Conservation (phyloP, 2,329 filamentous ascomycete species). For the Furcasterigmium furcatum region DNA sequence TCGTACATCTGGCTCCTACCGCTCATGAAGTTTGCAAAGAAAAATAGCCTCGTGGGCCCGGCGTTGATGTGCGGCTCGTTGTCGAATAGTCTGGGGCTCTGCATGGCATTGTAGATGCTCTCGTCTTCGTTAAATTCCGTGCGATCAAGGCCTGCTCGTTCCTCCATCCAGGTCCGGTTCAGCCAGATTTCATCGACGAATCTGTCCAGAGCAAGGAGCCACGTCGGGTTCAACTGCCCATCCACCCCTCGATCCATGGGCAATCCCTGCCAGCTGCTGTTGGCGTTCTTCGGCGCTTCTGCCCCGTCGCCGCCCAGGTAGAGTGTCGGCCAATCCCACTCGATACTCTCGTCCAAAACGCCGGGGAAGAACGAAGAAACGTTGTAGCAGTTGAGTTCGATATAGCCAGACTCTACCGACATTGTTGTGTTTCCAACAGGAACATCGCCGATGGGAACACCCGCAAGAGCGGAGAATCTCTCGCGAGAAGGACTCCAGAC, state of each 20-base stretch:
- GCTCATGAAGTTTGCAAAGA: neutral
- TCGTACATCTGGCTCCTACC: neutral
- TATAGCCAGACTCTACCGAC: conserved; percentile 5
- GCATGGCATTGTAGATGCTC: too few species aligned
- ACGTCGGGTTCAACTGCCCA: too few species aligned
- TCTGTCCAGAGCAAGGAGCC: conserved; percentile 4
- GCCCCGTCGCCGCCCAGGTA: neutral
- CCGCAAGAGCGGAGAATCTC: neutral
- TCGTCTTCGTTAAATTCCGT: too few species aligned
- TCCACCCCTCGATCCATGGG: neutral
- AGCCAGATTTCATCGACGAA: conserved; percentile 2
- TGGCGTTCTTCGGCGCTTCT: too few species aligned
- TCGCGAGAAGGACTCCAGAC: neutral
- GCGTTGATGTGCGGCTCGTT: neutral
- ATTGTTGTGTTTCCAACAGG: conserved; percentile 4
- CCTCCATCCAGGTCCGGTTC: too few species aligned
- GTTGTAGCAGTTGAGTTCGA: conserved; percentile 3
- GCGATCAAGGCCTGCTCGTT: too few species aligned
- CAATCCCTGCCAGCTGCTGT: conserved; percentile 2
- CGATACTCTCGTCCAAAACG: neutral
- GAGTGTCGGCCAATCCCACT: neutral
- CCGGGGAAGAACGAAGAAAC: neutral
- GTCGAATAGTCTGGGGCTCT: neutral
- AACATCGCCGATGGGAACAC: neutral
- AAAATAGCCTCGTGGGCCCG: conserved; percentile 1